Percentiles rank a stretch among this genome's conserved stretches.
phyloP scores from a whole-genome alignment of 306 rosid species.

The Prunus dulcis region DNA sequence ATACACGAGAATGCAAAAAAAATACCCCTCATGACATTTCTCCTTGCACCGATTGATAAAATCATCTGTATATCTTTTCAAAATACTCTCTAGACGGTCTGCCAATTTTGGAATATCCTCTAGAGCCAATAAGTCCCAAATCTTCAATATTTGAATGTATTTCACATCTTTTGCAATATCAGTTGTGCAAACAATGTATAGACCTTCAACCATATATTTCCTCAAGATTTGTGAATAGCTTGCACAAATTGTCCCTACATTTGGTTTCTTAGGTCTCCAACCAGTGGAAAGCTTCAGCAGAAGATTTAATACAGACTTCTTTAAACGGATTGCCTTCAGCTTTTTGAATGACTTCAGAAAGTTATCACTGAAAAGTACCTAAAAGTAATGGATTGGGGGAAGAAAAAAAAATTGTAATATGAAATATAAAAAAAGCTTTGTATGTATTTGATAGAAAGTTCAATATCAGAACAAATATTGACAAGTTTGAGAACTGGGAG shows the following conservation, averaged over 20 bases:
- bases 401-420: no score
- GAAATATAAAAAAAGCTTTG: neutral
- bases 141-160: constrained; percentile 54
- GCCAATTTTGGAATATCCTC: constrained; percentile 57
- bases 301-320: constrained; percentile 46
- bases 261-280: constrained; percentile 63
- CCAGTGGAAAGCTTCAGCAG: constrained; percentile 61
- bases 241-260: constrained; percentile 31
- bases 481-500: neutral
- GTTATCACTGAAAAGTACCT: constrained; percentile 47
- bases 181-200: constrained; percentile 47
- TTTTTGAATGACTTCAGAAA: constrained; percentile 71
- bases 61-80: constrained; percentile 48
- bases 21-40: constrained; percentile 52
- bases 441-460: neutral
- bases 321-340: constrained; percentile 26
- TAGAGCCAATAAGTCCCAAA: constrained; percentile 62
- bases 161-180: constrained; percentile 49
- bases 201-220: constrained; percentile 52
- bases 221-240: constrained; percentile 46
- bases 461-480: neutral
- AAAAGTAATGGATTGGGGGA: neutral
- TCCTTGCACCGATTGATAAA: constrained; percentile 51
- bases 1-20: constrained; percentile 3
- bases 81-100: constrained; percentile 56